Base-by-base conservation (phyloP, 2,329 filamentous ascomycete genomes). In the Pseudogymnoascus sp. region DNA sequence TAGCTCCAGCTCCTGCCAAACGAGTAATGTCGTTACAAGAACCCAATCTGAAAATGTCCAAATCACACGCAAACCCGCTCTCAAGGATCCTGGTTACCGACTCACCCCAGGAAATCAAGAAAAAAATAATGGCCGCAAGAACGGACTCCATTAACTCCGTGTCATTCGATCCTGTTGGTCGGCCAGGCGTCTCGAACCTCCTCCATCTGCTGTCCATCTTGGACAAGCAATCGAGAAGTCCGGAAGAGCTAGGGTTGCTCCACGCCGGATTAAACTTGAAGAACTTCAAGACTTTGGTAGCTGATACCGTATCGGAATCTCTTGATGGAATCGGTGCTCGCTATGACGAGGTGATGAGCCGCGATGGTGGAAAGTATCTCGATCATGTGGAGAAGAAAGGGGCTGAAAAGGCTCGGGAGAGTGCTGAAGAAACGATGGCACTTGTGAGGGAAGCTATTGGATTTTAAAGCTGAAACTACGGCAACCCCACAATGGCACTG, bases 1-100 rank as follows among this genome's bases (percentile, higher is more conserved):
- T 57, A 15, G 8, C 25, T 22, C 4, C 59, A 73, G 71, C 71
- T 15, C 86, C 89, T 4, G 84, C 89, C 2, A 90, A 88, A 68
- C 85, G 93, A 64, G 82, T 99, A 64, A 97, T 97, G 92, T 96
- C 91, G 15, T 82, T 99, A 20, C 85, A 83, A 59, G 78, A 90
- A 9, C 93, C 94, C 0, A 76, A 73, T 0, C 79, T 83, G 59
- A 99, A 99, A 72, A 99, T 99, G 94, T 96, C 91, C 61, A 99
- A 99, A 75, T 96, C 91, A 0, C 82, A 91, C 68, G 71, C 80
- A 0, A 83, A 89, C 66, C 79, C 82, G 2, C 82, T 82, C 58
- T 95, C 91, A 6, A 83, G 91, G 15, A 95, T 99, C 67, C 76
- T 94, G 11, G 84, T 99, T 63, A 96, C 88, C 1, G 90, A 97